Base-by-base conservation (phyloP, 768 basidiomycete species). In the Rhizopogon rudus region DNA sequence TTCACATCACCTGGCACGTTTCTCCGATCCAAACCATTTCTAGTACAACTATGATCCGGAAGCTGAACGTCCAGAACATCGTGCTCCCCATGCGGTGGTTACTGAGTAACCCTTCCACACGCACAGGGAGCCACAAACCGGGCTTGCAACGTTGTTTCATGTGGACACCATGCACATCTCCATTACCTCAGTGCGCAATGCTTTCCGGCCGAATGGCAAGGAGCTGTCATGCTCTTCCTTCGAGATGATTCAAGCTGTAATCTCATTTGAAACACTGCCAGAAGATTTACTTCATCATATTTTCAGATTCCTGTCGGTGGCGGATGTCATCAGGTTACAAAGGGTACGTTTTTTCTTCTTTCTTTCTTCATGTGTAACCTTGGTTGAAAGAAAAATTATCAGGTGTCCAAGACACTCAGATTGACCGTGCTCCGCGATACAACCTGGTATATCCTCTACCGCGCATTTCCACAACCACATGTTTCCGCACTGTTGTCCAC, bases 101-200 rank as follows among this genome's bases (percentile, higher is more conserved):
- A 37, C 33, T 49, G 48, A 20, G 35, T 49, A 49, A 16, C 48
- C 20, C 48, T 25, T 48, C 31, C 45, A 31, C 48, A 49, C 48
- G 35, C 48, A 49, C 22, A 35, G 14, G 48, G 37, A 22, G 33
- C 16, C 48, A 49, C 48, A 22, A 49, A 9, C 22, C 16, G 41
- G 17, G 41, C 41, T 41, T 41, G 14, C 48, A 16, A 37, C 48
- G 35, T 22, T 49, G 48, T 49, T 49, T 37, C 48, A 49, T 35
- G 48, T 49, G 35, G 39, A 49, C 48, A 49, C 22, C 37, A 49
- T 49, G 48, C 48, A 49, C 35, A 49, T 49, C 22, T 49, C 48
- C 48, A 35, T 49, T 20, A 37, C 48, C 22, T 49, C 48, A 22
- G 20, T 49, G 48, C 48, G 48, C 33, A 49, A 49, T 14, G 48